Evolutionary conservation across 2,329 filamentous ascomycete species (phyloP), one percentile per base, ranked within the genome.

Genomic region (Fusarium papillatum): DNA sequence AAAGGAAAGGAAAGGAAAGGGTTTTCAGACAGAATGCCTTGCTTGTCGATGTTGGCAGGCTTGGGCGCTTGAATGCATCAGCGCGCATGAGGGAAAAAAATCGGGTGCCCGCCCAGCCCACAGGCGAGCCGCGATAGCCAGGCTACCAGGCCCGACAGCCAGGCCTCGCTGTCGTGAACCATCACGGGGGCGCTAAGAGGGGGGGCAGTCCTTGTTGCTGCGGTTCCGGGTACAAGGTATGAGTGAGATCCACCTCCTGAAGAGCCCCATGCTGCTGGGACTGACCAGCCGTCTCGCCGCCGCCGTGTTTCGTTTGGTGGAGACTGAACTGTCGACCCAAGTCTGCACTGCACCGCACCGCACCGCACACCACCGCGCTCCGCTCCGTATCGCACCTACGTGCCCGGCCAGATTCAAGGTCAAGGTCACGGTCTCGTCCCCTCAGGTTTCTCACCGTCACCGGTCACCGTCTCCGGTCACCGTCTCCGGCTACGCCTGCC

Each of bases 61-160:
- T 64, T 43, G 61, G 70, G 66, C 57, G 67, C 66, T 77, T 69
- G 66, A 66, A 29, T 64, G 66, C 66, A 70, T 68, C 70, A 36
- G 60, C 64, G 68, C 43, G 60, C 55, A 61, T 41, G 50, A 69
- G 63, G 70, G 65, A 64, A 73, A 70, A 70, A 73, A 72, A 74
- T 70, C 70, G 68, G 70, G 64, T 68, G 63, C 65, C 59, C 50
- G 71, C 72, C 75, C 64, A 77, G 78, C 64, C 60, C 68, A 69
- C 75, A 76, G 70, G 68, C 66, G 76, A 80, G 78, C 78, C 78
- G 78, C 78, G 77, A 78, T 80, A 80, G 72, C 78, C 78, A 76
- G 50, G 50, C 50, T 55, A 31, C 50, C 50, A 55, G 69, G 26
- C 31, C 66, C 61, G 64, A 72, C 57, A 65, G 50, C 68, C 69